Percentiles rank a stretch among this genome's conserved stretches.
phyloP scores from a whole-genome alignment of 371 early-diverging fungal species.

The Parasitella parasitica region DNA sequence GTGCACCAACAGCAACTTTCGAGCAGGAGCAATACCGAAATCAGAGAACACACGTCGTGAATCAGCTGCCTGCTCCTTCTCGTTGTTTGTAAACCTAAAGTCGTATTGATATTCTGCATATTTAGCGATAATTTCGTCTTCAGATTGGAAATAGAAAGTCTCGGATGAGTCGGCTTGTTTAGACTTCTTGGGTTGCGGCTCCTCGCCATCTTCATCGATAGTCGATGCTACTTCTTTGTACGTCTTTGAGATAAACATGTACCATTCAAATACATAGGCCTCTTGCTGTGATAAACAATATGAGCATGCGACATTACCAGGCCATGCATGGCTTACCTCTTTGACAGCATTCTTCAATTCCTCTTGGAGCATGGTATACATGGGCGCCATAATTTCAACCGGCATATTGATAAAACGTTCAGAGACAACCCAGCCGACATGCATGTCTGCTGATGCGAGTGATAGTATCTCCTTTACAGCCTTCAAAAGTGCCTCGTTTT shows the following conservation, averaged over 20 bases:
- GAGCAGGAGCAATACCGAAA: conserved; percentile 78
- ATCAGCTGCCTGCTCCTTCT: conserved; percentile 68
- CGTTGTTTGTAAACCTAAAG: conserved; percentile 65
- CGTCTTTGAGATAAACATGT: conserved; percentile 78
- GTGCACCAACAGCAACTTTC: conserved; percentile 75
- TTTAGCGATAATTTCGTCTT: conserved; percentile 84
- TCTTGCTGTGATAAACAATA: conserved; percentile 50
- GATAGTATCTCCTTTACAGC: conserved; percentile 52
- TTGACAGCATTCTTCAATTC: conserved; percentile 80
- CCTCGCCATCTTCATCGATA: conserved; percentile 59
- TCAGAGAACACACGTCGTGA: conserved; percentile 83
- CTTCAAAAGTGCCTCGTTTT: conserved; percentile 41
- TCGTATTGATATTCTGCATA: conserved; percentile 53
- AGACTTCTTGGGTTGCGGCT: conserved; percentile 31
- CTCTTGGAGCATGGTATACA: conserved; percentile 85
- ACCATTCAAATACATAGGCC: conserved; percentile 80
- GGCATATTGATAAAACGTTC: conserved; percentile 97
- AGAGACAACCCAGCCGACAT: conserved; percentile 77
- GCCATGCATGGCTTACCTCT: too few species aligned
- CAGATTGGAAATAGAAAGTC: conserved; percentile 82
- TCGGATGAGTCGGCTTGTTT: conserved; percentile 27
- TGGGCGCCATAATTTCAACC: conserved; percentile 84
- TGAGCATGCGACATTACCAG: not conserved
- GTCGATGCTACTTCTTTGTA: conserved; percentile 78
- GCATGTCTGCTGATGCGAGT: conserved; percentile 21